These are phyloP conservation scores for Hypoxylon lienhwacheense DNA, from an alignment of 495 filamentous ascomycete species.

Conservation along the genomic window DNA sequence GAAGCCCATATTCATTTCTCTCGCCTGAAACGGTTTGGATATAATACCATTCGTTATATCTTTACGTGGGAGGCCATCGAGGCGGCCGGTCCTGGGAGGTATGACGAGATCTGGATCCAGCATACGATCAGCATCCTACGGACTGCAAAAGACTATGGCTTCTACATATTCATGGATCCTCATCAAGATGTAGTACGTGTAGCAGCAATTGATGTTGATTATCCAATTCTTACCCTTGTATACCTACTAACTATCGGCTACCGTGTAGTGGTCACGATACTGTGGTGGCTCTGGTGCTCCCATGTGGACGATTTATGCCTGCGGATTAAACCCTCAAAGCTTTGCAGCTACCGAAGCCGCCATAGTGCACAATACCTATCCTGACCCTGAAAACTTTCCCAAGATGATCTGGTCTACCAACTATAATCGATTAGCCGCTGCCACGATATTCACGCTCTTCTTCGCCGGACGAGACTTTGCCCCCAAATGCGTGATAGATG, in stretches of 20 bases:
- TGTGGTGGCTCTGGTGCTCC: conserved; percentile 94
- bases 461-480: conserved; percentile 93
- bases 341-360: conserved; percentile 90
- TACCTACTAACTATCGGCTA: conserved; percentile 24
- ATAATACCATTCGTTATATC: conserved; percentile 93
- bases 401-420: conserved; percentile 99
- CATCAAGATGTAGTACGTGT: conserved; percentile 93
- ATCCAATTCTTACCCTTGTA: neutral
- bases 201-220: conserved; percentile 15
- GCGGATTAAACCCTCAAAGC: conserved; percentile 79
- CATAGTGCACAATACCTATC: conserved; percentile 90
- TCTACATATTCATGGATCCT: conserved; percentile 96
- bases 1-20: conserved; percentile 88
- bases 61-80: conserved; percentile 99
- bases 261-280: conserved; percentile 81
- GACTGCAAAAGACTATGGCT: conserved; percentile 83
- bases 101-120: conserved; percentile 91
- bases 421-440: conserved; percentile 83
- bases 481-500: conserved; percentile 93
- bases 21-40: conserved; percentile 83
- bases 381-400: conserved; percentile 82
- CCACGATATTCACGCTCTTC: conserved; percentile 92
- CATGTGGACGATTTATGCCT: conserved; percentile 96
- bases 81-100: conserved; percentile 85
- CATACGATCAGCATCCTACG: conserved; percentile 85